Evolutionary conservation across 2,329 filamentous ascomycete genomes (phyloP).

Genomic region (Exophiala aquamarina): DNA sequence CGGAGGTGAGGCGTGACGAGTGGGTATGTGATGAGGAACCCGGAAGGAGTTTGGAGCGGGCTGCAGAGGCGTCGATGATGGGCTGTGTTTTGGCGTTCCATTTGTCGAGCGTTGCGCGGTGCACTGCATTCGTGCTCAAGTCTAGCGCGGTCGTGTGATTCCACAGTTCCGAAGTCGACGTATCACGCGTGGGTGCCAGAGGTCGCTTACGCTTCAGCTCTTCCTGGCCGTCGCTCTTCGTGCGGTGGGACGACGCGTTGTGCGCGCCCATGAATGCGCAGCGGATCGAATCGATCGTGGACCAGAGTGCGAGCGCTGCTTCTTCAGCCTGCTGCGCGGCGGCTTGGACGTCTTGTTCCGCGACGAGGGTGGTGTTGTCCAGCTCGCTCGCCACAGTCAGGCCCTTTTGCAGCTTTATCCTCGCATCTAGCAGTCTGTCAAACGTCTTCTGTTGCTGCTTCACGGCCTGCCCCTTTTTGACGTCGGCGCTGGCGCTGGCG

Average conservation of each 20-base stretch:
- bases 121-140: slow-evolving; percentile 55
- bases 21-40: slow-evolving; percentile 43
- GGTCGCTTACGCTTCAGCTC: slow-evolving; percentile 49
- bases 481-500: slow-evolving; percentile 71
- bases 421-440: slow-evolving; percentile 82
- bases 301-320: slow-evolving; percentile 82
- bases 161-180: slow-evolving; percentile 69
- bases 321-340: slow-evolving; percentile 77
- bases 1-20: slow-evolving; percentile 47
- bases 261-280: slow-evolving; percentile 38
- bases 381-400: slow-evolving; percentile 79
- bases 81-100: slow-evolving; percentile 79
- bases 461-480: slow-evolving; percentile 81
- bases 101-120: slow-evolving; percentile 76
- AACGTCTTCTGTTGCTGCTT: slow-evolving; percentile 83
- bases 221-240: slow-evolving; percentile 30
- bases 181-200: slow-evolving; percentile 49
- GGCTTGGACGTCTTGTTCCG: slow-evolving; percentile 37
- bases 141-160: slow-evolving; percentile 68
- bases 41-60: slow-evolving; percentile 61
- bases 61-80: slow-evolving; percentile 54
- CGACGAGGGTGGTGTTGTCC: slow-evolving; percentile 36
- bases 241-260: slow-evolving; percentile 31
- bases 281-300: slow-evolving; percentile 57
- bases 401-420: slow-evolving; percentile 91